Base-by-base conservation (phyloP, 352 stramenopile species). In the Plasmopara viticola region DNA sequence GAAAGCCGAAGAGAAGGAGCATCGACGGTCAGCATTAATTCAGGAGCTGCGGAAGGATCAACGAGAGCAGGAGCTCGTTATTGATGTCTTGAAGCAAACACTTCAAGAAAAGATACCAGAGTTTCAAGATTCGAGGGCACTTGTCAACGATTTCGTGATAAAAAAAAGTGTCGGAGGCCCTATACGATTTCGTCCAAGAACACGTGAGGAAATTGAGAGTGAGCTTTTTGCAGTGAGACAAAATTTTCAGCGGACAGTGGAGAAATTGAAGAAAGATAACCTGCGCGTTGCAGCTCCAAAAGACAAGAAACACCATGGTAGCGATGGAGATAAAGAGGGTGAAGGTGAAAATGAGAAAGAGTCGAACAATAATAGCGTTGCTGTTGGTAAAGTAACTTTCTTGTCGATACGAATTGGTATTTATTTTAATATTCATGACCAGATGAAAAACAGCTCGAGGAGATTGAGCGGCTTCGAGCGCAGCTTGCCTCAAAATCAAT, bases 101-200 rank as follows among this genome's bases (percentile, higher is more conserved):
- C 60, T 90, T 0, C 59, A 70, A 35, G 74, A 86, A 41, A 90
- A 90, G 38, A 53, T 66, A 0, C 64, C 70, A 0, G 78, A 87
- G 57, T 90, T 90, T 43, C 62, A 84, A 30, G 67, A 84, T 18
- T 85, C 72, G 1, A 48, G 67, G 7, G 72, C 71, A 6, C 51
- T 81, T 15, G 81, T 93, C 0, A 94, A 96, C 50, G 82, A 94
- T n/a, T 90, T 92, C 18, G 69, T 96, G 14, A 62, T 91, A 8
- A 87, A 90, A 41, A 91, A 91, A 55, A 68, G 74, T 6, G 59
- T 90, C 9, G 83, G 87, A 17, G 85, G 66, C 5, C 82, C 79
- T 10, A 61, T 90, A 53, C 74, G 85, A 5, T 95, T 96, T 48
- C 77, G 87, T 6, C 82, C 87, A 0, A 94, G 90, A 63, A 84